Evolutionary conservation across 176 grass and related monocot genomes (phyloP).

Genomic region (Neostapfia colusana): DNA sequence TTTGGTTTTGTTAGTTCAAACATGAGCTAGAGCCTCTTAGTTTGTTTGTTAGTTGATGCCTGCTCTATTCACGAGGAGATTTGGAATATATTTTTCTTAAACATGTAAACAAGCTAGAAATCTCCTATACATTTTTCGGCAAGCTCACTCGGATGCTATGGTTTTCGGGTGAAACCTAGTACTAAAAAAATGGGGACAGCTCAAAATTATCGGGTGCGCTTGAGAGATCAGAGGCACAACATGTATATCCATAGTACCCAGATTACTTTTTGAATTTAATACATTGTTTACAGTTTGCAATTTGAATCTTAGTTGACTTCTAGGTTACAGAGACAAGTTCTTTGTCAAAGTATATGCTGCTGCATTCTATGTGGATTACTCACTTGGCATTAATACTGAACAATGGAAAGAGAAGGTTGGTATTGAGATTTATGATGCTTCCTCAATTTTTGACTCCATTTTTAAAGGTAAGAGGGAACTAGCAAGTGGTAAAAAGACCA

Average conservation of each 20-base stretch:
- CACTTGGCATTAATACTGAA: slow-evolving; percentile 48
- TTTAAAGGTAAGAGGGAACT: slow-evolving; percentile 58
- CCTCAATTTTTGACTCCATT: slow-evolving; percentile 68
- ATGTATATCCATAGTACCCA: not conserved
- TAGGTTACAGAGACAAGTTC: slow-evolving; percentile 93
- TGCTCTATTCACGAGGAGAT: not conserved
- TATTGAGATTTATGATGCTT: slow-evolving; percentile 50
- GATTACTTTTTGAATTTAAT: not conserved
- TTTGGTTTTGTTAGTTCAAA: not conserved
- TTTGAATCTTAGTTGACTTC: slow-evolving; percentile 46
- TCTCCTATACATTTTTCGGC: not conserved
- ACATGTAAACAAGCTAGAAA: not conserved
- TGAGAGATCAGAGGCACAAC: not conserved
- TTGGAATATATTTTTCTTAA: not conserved
- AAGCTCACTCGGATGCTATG: not conserved
- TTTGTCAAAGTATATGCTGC: slow-evolving; percentile 94
- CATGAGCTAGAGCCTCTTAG: not conserved
- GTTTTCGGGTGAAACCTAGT: not conserved
- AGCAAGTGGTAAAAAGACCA: not conserved
- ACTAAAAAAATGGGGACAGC: not conserved
- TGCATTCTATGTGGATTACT: slow-evolving; percentile 62
- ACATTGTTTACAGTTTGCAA: slow-evolving; percentile 9
- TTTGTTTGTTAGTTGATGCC: not conserved
- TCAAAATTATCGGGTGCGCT: not conserved
- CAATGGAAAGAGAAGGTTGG: slow-evolving; percentile 50